phyloP scores from a whole-genome alignment of 345 rosid genomes.

The Linum usitatissimum region DNA sequence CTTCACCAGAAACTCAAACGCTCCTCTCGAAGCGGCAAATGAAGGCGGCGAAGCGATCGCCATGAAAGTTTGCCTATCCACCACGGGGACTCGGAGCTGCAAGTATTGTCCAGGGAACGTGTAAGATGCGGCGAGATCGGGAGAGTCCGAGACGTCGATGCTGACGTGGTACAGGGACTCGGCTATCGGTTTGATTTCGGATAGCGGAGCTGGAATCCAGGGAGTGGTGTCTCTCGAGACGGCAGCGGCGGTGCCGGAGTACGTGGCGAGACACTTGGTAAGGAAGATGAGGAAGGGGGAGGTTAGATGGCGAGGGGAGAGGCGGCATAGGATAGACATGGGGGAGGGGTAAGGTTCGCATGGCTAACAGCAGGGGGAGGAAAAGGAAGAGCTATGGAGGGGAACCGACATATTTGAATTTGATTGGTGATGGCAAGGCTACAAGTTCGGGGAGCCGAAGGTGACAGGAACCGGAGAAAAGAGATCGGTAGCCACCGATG shows the following conservation, averaged over 20 bases:
- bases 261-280: constrained; percentile 33
- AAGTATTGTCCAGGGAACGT: constrained; percentile 77
- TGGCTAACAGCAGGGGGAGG: constrained; percentile 21
- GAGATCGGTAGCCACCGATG: neutral
- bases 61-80: constrained; percentile 58
- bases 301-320: constrained; percentile 21
- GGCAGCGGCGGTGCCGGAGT: constrained; percentile 35
- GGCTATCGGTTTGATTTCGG: constrained; percentile 49
- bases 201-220: constrained; percentile 69
- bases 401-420: constrained; percentile 27
- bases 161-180: constrained; percentile 76
- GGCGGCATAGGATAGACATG: constrained; percentile 68
- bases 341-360: constrained; percentile 35
- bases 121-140: constrained; percentile 60
- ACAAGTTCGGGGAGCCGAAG: too few species aligned
- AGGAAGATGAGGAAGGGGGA: constrained; percentile 13
- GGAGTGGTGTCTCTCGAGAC: constrained; percentile 62
- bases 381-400: constrained; percentile 2
- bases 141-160: constrained; percentile 61
- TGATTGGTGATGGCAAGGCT: neutral
- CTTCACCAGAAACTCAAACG: constrained; percentile 81
- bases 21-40: constrained; percentile 40
- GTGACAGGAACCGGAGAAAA: too few species aligned
- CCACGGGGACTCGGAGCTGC: constrained; percentile 67
- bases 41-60: constrained; percentile 88